Evolutionary conservation across 2,329 filamentous ascomycete genomes (phyloP), one percentile per base, ranked within the genome.

Genomic region (Corniculantispora saksenae): DNA sequence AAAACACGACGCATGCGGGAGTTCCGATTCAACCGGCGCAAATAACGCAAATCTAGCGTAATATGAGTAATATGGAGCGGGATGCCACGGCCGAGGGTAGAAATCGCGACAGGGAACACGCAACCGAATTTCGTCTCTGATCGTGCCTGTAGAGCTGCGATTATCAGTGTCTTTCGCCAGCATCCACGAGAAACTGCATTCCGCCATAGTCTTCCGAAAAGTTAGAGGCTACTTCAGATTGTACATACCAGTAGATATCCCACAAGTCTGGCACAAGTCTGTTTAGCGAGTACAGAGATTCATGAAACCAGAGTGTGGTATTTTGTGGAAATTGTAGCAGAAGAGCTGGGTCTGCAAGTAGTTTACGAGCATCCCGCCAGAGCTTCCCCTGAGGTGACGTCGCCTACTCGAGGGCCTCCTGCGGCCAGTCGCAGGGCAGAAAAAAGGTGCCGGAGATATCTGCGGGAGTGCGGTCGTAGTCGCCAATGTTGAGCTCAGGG

Each of bases 1-100:
- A 15, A 53, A 40, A 27, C 58, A 61, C n/a, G 29, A 40, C 8
- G n/a, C 58, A 21, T 61, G 58, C n/a, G 57, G 57, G 17, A 60
- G 19, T 27, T n/a, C 47, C n/a, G 32, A 21, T 8, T 61, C 58
- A 25, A 17, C 2, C 25, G 58, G 21, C 7, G 57, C 19, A 60
- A 60, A 50, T 45, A 60, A 50, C 19, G 12, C 57, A 27, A 27
- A 50, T 13, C 38, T 38, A n/a, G 29, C 45, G 57, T 29, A 51
- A 29, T 60, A 60, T 51, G 50, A 43, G 57, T 60, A 40, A 19
- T 48, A 35, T 32, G 32, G 25, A 19, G 17, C 56, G 27, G 23
- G 27, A 48, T 48, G 15, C 23, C 43, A 25, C 5, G 43, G 43
- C 57, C 21, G 43, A 50, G 23, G 23, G 25, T n/a, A n/a, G 50